Base-by-base conservation (phyloP, 2,329 filamentous ascomycete genomes). In the Cytospora paraplurivora region DNA sequence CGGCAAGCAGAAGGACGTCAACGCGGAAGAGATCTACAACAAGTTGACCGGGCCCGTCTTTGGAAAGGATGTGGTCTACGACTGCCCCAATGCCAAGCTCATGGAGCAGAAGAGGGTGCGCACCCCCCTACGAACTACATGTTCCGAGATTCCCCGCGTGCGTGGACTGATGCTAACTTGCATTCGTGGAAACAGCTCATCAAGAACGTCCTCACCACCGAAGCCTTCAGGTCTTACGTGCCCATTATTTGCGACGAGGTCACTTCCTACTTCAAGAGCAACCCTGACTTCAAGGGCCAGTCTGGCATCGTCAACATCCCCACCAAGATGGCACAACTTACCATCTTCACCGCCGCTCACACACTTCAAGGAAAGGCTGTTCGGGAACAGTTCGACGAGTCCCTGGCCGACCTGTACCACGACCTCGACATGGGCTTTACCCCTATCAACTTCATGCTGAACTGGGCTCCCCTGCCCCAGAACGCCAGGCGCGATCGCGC, bases 101-200 rank as follows among this genome's bases (percentile, higher is more conserved):
- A 93, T 94, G 90, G 91, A 95, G 77, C 91, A 95, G 78, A 94
- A 94, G 81, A 92, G 91, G 83, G 87, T 89, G 32, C 21, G 64
- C 8, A 27, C 32, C 12, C 19, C 19, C 19, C n/a, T 4, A 21
- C 55, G 19, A 21, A 6, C 2, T 15, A 15, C 13, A 5, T 5
- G 1, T 27, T 27, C 27, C 27, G 27, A 27, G 27, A 27, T 27
- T 27, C 5, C 6, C 17, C 10, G 49, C 8, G 32, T 55, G 37
- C 62, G 54, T 6, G 3, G 73, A 67, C 44, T 15, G 12, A 27
- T 27, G 11, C 51, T 49, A 53, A 35, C 54, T 52, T 37, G 34
- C 7, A n/a, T 19, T 21, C 10, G 15, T 5, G 33, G 38, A 19
- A 53, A 54, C 70, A 86, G 80, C 90, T 90, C 70, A 86, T 90